Evolutionary conservation across 2,329 filamentous ascomycete genomes (phyloP), one percentile per base, ranked within the genome.

Genomic region (Acarospora socialis): DNA sequence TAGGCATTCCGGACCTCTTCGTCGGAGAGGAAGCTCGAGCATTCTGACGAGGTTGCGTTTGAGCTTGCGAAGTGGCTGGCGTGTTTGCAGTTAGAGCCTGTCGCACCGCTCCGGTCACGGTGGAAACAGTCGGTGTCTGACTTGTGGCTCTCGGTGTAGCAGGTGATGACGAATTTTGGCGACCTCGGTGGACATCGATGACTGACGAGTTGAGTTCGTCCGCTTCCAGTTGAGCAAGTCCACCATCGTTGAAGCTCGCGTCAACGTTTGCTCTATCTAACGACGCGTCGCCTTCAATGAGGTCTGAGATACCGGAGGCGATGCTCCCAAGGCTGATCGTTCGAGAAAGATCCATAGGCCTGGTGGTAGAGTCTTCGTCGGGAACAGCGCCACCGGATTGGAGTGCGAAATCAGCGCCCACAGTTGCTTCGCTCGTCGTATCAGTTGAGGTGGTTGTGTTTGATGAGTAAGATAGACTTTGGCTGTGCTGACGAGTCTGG

Each of bases 61-160:
- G 87, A 87, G 1, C 94, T 82, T 36, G 87, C 81, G 9, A 95
- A 82, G 47, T 87, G 84, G 45, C 81, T 78, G 27, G 94, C 78
- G 49, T 90, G 86, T 35, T 83, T n/a, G n/a, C n/a, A n/a, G n/a
- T n/a, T n/a, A n/a, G n/a, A n/a, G n/a, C n/a, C n/a, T n/a, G n/a
- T n/a, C n/a, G 78, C 25, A 84, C 76, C 46, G 94, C 80, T 30
- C 84, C 76, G 2, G 84, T 94, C 49, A 94, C 86, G 2, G 83
- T 90, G 2, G 81, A 81, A 5, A 77, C 70, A 13, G 68, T 61
- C 23, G 72, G 56, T 12, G 17, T 33, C 12, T 22, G 22, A 9
- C 30, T 33, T 7, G 64, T 63, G 37, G 74, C 61, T 52, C 70
- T 77, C 1, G 87, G 87, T 2, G 86, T 94, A 41, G 68, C 69